phyloP scores from a whole-genome alignment of 148 eudicot species.

The Arctostaphylos glauca region DNA sequence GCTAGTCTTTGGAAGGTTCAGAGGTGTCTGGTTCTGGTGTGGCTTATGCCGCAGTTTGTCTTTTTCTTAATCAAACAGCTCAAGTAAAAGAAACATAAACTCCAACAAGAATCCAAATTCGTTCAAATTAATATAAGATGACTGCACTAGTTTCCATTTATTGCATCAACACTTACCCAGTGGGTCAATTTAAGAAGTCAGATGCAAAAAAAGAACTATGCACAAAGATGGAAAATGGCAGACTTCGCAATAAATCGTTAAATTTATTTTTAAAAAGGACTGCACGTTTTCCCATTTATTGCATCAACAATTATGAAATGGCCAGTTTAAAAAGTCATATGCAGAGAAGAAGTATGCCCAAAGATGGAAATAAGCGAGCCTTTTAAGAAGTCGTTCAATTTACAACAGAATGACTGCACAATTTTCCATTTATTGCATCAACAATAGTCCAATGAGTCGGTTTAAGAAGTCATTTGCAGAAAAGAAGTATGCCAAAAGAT shows the following conservation, averaged over 20 bases:
- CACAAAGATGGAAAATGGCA: background rate
- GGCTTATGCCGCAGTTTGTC: background rate
- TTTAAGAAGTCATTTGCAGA: background rate
- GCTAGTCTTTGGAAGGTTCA: background rate
- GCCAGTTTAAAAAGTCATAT: too few relatives aligned
- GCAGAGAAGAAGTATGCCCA: too few relatives aligned
- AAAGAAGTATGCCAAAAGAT: background rate
- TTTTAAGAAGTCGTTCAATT: background rate
- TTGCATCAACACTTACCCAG: slow-evolving; percentile 5
- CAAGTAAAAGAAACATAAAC: background rate
- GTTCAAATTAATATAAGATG: background rate
- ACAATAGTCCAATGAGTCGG: background rate
- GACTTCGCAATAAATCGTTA: too few relatives aligned
- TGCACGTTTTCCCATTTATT: too few relatives aligned
- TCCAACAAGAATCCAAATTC: background rate
- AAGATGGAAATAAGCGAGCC: too few relatives aligned
- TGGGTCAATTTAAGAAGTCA: background rate
- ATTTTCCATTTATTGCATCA: slow-evolving; percentile 3
- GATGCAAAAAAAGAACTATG: background rate
- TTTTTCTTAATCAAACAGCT: background rate
- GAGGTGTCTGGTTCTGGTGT: background rate
- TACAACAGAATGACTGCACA: background rate
- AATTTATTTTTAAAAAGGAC: too few relatives aligned
- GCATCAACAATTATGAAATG: too few relatives aligned
- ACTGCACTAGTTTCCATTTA: background rate